Percentiles rank a stretch among this genome's conserved stretches.
These are phyloP conservation scores for Elsinoe necatrix DNA, from an alignment of 2,329 filamentous ascomycete genomes.

Conservation along the genomic window DNA sequence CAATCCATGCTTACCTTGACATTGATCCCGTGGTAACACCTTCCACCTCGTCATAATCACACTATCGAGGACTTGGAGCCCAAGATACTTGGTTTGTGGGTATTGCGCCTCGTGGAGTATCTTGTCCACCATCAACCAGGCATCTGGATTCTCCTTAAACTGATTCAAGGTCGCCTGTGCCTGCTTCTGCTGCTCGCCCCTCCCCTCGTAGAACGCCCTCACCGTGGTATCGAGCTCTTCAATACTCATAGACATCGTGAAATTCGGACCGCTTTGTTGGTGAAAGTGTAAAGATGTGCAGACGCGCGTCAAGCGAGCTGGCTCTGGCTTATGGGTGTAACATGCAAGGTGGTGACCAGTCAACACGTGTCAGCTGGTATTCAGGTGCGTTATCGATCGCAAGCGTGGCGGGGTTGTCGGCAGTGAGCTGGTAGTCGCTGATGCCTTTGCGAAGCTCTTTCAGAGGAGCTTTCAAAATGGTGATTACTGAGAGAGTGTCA, in stretches of 20 bases:
- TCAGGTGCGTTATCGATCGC: constrained; percentile 6
- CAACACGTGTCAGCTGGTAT: background rate
- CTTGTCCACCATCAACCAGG: constrained; percentile 95
- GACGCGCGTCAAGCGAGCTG: constrained; percentile 27
- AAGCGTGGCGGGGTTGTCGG: constrained; percentile 10
- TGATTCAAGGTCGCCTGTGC: constrained; percentile 90
- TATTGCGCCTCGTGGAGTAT: constrained; percentile 90
- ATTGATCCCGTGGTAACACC: constrained; percentile 90
- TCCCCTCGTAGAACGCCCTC: constrained; percentile 94
- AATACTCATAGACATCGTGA: constrained; percentile 61
- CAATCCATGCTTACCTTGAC: constrained; percentile 58
- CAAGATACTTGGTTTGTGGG: constrained; percentile 94
- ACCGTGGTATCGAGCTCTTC: constrained; percentile 94
- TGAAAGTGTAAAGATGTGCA: constrained; percentile 20
- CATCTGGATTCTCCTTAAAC: constrained; percentile 99
- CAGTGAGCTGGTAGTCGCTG: background rate
- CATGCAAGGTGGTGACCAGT: constrained; percentile 6
- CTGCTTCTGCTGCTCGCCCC: constrained; percentile 96
- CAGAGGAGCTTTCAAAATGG: background rate
- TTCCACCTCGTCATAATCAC: constrained; percentile 99
- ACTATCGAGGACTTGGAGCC: constrained; percentile 92
- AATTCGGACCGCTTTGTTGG: constrained; percentile 21
- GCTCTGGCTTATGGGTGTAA: background rate
- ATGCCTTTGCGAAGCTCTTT: background rate
- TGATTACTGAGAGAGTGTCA: background rate